phyloP scores from a whole-genome alignment of 2,329 filamentous ascomycete species.

The Aureobasidium zeae region DNA sequence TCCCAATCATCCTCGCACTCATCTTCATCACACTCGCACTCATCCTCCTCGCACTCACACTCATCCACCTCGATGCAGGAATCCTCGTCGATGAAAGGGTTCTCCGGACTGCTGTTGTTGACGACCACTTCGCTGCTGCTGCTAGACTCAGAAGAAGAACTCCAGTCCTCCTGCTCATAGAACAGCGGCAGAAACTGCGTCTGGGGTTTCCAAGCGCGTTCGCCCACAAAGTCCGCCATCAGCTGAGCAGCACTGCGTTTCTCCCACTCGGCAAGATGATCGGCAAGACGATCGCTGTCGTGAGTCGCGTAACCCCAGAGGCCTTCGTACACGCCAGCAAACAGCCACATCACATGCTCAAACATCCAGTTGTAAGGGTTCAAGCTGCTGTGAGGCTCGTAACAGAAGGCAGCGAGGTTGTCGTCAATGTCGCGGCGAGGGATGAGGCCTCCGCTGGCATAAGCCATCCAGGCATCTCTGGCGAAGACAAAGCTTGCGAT shows the following conservation, averaged over 20 bases:
- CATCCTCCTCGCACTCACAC: too few species aligned
- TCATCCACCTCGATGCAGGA: too few species aligned
- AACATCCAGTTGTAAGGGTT: neutral
- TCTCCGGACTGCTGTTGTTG: too few species aligned
- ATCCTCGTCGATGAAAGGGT: too few species aligned
- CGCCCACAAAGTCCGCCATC: neutral
- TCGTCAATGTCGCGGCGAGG: neutral
- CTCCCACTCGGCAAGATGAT: too few species aligned
- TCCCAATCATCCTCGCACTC: too few species aligned
- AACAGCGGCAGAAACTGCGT: neutral
- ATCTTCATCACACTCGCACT: too few species aligned
- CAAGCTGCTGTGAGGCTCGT: neutral
- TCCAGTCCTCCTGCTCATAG: neutral
- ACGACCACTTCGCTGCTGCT: too few species aligned
- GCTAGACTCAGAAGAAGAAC: too few species aligned
- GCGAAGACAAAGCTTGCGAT: too few species aligned
- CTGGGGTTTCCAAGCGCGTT: neutral
- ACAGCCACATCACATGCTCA: neutral
- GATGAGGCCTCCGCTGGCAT: neutral
- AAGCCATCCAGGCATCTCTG: neutral
- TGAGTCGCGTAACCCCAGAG: neutral
- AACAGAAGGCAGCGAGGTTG: neutral
- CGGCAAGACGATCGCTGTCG: too few species aligned
- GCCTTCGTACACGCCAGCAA: neutral
- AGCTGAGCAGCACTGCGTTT: neutral